These are phyloP conservation scores for Zelopaecilomyces penicillatus DNA, from an alignment of 2,329 filamentous ascomycete genomes.

Conservation along the genomic window DNA sequence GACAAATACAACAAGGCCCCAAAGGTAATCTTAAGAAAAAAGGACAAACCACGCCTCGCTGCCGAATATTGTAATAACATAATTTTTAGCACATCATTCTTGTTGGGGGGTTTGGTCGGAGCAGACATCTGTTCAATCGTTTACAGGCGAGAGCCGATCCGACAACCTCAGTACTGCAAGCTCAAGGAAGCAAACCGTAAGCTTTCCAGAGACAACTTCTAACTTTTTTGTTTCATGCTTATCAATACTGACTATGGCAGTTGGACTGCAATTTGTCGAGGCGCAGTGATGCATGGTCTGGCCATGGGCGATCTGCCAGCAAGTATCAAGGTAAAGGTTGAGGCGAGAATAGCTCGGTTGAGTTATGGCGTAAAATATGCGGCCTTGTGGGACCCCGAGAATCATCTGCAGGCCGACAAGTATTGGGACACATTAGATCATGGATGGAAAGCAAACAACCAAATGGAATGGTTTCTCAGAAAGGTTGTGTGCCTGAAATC, in stretches of 20 bases:
- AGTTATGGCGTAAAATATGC: conserved; percentile 9
- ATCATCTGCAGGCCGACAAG: conserved; percentile 3
- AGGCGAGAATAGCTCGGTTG: conserved; percentile 12
- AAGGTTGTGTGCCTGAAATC: conserved; percentile 8
- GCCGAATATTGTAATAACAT: too few species aligned
- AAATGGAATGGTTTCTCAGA: conserved; percentile 19
- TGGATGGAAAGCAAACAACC: background rate
- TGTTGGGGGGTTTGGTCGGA: conserved; percentile 27
- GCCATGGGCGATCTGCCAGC: background rate
- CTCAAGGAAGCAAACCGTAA: conserved; percentile 20
- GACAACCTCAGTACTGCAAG: conserved; percentile 18
- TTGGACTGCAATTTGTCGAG: conserved; percentile 24
- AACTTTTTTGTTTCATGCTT: background rate
- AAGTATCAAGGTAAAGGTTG: conserved; percentile 6
- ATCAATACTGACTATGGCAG: conserved; percentile 9
- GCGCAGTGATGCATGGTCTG: conserved; percentile 18
- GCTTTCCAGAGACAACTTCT: background rate
- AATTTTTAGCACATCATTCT: conserved; percentile 23
- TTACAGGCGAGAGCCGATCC: conserved; percentile 4
- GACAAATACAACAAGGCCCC: conserved; percentile 8
- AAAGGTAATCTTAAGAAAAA: conserved; percentile 13
- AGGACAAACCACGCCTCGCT: too few species aligned
- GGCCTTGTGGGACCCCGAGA: background rate
- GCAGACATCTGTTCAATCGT: conserved; percentile 16
- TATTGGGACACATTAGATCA: background rate